These are phyloP conservation scores for Boletus pseudo-olivaceus DNA, from an alignment of 768 basidiomycete genomes.

Conservation along the genomic window DNA sequence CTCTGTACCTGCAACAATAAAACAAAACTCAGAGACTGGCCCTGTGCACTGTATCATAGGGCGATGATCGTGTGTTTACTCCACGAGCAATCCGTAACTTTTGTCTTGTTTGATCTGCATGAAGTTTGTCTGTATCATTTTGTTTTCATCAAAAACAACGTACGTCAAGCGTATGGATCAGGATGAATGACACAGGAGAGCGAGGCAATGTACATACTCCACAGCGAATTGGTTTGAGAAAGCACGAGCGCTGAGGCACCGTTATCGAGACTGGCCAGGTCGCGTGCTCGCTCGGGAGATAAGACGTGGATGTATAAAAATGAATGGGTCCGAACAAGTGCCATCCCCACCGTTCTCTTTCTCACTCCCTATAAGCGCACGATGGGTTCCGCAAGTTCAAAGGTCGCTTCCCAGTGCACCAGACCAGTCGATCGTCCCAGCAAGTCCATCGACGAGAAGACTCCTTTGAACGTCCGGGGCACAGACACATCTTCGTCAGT, in stretches of 20 bases:
- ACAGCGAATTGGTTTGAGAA: background rate
- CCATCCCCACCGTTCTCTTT: conserved; percentile 3
- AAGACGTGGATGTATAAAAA: conserved; percentile 26
- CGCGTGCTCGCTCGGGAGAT: conserved; percentile 13
- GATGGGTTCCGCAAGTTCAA: conserved; percentile 29
- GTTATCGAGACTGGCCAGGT: conserved; percentile 7
- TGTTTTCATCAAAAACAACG: background rate
- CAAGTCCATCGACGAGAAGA: conserved; percentile 29
- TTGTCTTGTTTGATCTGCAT: conserved; percentile 4
- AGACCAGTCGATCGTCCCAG: conserved; percentile 17
- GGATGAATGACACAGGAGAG: background rate
- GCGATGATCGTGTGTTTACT: background rate
- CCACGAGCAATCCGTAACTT: background rate
- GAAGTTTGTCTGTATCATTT: background rate
- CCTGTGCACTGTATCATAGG: background rate
- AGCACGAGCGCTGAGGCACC: background rate
- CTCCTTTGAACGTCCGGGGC: background rate
- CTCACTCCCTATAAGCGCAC: background rate
- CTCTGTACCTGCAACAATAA: background rate
- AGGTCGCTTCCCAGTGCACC: conserved; percentile 16
- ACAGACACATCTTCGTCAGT: background rate
- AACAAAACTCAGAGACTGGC: background rate
- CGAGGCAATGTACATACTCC: background rate
- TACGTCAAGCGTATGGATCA: background rate
- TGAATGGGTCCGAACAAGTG: conserved; percentile 13